Percentiles rank a stretch among this genome's conserved stretches.
phyloP scores from a whole-genome alignment of 495 filamentous ascomycete genomes.

The Penicillium goetzii region DNA sequence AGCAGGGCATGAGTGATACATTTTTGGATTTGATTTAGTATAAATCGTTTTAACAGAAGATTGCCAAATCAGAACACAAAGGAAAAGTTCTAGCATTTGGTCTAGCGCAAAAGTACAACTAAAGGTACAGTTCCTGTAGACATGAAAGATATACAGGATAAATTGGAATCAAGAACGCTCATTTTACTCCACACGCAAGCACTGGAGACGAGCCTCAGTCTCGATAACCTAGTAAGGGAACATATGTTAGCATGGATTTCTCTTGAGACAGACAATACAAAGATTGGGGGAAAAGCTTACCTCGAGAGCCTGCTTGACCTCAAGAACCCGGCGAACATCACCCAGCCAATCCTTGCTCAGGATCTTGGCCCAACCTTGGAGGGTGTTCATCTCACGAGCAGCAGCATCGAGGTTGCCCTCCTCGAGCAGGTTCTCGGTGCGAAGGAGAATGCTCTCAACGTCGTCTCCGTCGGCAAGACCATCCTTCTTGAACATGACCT shows the following conservation, averaged over 20 bases:
- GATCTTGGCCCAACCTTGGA: slow-evolving; percentile 92
- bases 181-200: slow-evolving; percentile 52
- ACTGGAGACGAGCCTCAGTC: slow-evolving; percentile 55
- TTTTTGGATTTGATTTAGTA: neutral
- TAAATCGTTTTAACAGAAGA: neutral
- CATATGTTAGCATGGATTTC: slow-evolving; percentile 26
- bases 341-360: slow-evolving; percentile 89
- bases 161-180: slow-evolving; percentile 37
- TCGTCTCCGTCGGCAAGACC: slow-evolving; percentile 85
- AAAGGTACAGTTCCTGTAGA: slow-evolving; percentile 51
- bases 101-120: slow-evolving; percentile 50
- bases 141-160: slow-evolving; percentile 43
- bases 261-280: neutral
- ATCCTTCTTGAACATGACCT: slow-evolving; percentile 91
- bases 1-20: neutral
- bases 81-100: slow-evolving; percentile 48
- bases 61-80: slow-evolving; percentile 26
- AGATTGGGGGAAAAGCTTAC: slow-evolving; percentile 54
- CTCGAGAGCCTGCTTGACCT: slow-evolving; percentile 94
- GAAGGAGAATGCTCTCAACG: slow-evolving; percentile 88
- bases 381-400: slow-evolving; percentile 90
- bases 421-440: slow-evolving; percentile 86
- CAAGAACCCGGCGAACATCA: slow-evolving; percentile 85
- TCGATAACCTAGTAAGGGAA: slow-evolving; percentile 46
- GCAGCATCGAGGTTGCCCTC: slow-evolving; percentile 90